phyloP scores from a whole-genome alignment of 2,329 filamentous ascomycete species.

The Aspergillus candidus region DNA sequence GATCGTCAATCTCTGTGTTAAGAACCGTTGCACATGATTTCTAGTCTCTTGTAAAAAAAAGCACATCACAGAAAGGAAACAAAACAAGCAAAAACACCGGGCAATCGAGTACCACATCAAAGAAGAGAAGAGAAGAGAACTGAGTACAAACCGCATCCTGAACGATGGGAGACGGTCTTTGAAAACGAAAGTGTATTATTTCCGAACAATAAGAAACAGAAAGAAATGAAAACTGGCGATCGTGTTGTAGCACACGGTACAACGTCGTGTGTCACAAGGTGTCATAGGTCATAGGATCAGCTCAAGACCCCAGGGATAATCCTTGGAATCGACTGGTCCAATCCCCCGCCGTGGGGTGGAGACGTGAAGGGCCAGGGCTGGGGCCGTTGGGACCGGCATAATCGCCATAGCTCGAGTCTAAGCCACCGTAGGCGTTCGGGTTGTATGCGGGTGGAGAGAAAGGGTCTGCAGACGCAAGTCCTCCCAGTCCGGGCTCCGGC shows the following conservation, averaged over 20 bases:
- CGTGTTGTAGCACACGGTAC: too few relatives aligned
- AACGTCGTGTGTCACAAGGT: too few relatives aligned
- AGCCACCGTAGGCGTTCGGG: constrained; percentile 32
- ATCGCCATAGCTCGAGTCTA: constrained; percentile 29
- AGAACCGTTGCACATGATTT: constrained; percentile 22
- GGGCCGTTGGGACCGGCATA: constrained; percentile 29
- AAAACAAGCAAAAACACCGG: constrained; percentile 1
- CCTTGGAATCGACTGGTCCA: constrained; percentile 64
- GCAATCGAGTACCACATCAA: background rate
- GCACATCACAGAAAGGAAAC: constrained; percentile 1
- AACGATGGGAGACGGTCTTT: constrained; percentile 1
- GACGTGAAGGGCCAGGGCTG: constrained; percentile 28
- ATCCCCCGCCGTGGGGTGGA: constrained; percentile 42
- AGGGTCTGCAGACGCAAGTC: constrained; percentile 30
- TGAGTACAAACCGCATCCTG: constrained; percentile 9
- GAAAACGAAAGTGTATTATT: background rate
- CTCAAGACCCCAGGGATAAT: constrained; percentile 60
- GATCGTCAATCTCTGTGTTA: constrained; percentile 19
- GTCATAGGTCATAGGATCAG: background rate
- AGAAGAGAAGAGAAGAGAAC: constrained; percentile 4
- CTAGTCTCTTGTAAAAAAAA: constrained; percentile 17
- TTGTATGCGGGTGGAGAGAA: constrained; percentile 26
- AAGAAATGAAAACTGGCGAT: background rate
- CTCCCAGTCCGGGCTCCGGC: constrained; percentile 23
- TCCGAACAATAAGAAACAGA: background rate